Percentiles rank a stretch among this genome's conserved stretches.
These are phyloP conservation scores for Chaetomium fimeti DNA, from an alignment of 495 filamentous ascomycete genomes.

Conservation along the genomic window DNA sequence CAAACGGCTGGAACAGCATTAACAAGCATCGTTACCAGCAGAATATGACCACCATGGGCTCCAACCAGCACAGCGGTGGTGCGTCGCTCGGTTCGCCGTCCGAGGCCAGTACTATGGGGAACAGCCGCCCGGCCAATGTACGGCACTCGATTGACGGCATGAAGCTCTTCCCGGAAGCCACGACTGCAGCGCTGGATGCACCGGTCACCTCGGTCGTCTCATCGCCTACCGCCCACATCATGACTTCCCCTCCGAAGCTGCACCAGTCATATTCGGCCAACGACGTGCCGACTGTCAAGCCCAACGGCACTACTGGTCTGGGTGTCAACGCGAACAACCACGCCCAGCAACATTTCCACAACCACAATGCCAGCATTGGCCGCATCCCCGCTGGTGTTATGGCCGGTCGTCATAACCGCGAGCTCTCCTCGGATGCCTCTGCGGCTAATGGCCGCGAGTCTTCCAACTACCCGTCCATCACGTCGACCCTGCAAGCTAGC, in stretches of 20 bases:
- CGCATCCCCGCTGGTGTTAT: conserved; percentile 66
- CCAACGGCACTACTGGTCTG: conserved; percentile 34
- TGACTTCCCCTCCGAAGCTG: conserved; percentile 63
- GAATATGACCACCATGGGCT: conserved; percentile 68
- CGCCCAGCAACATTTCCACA: conserved; percentile 75
- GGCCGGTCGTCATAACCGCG: conserved; percentile 64
- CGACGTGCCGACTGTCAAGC: conserved; percentile 84
- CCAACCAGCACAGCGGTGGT: conserved; percentile 36
- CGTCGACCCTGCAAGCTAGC: conserved; percentile 73
- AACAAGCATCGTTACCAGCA: conserved; percentile 79
- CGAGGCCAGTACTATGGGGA: conserved; percentile 44
- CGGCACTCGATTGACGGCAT: conserved; percentile 54
- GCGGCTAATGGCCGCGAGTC: conserved; percentile 49
- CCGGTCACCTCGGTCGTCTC: conserved; percentile 37
- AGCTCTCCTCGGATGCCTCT: conserved; percentile 54
- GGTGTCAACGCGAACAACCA: conserved; percentile 58
- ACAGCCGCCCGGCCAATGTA: conserved; percentile 47
- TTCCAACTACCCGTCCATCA: conserved; percentile 52
- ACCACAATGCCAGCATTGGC: conserved; percentile 77
- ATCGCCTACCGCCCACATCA: conserved; percentile 40
- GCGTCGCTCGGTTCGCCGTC: conserved; percentile 35
- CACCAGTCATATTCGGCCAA: conserved; percentile 87
- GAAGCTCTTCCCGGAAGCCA: conserved; percentile 36
- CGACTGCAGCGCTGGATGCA: conserved; percentile 28
- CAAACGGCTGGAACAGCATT: conserved; percentile 62